Base-by-base conservation (phyloP, 306 rosid genomes). In the Vicia villosa region DNA sequence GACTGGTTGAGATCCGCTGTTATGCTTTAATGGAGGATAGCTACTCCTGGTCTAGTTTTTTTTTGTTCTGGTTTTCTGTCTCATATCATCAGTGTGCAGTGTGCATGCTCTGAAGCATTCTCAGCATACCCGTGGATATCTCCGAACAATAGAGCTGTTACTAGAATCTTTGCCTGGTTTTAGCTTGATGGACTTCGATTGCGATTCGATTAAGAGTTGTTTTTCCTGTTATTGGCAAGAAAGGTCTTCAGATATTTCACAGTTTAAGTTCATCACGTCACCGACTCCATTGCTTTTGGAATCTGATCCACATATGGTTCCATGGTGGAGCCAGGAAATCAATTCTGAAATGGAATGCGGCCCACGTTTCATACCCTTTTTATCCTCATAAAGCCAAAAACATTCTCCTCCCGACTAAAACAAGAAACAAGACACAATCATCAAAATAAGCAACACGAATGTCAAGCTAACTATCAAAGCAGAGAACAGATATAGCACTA, bases 311-410 rank as follows among this genome's bases (percentile, higher is more conserved):
- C 67, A 34, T 58, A 76, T 45, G 69, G 80, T 75, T 74, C 97
- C 92, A 77, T 73, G 83, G 61, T 34, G 83, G 84, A 87, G 83
- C 97, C 91, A 87, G 55, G 95, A 86, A 86, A 76, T 70, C 67
- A 94, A 71, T 61, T 91, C 88, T 7, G 66, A 68, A 72, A 94
- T 85, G 38, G 97, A 86, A 84, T 89, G 87, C 0, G 97, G 97
- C 30, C 99, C 99, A 20, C 69, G 86, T 68, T 86, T 91, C 72
- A 54, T 82, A 43, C 95, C 95, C 64, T 77, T 80, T 24, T 77
- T 85, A 76, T 94, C 99, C 79, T 79, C 89, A 63, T 87, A 87
- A 72, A 87, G 84, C 97, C 97, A 91, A 69, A 92, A 85, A 66
- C 85, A 73, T 74, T 79, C 95, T 63, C 82, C 86, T 65, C 70